These are phyloP conservation scores for Voacanga thouarsii DNA, from an alignment of 257 asterid species.

Conservation along the genomic window DNA sequence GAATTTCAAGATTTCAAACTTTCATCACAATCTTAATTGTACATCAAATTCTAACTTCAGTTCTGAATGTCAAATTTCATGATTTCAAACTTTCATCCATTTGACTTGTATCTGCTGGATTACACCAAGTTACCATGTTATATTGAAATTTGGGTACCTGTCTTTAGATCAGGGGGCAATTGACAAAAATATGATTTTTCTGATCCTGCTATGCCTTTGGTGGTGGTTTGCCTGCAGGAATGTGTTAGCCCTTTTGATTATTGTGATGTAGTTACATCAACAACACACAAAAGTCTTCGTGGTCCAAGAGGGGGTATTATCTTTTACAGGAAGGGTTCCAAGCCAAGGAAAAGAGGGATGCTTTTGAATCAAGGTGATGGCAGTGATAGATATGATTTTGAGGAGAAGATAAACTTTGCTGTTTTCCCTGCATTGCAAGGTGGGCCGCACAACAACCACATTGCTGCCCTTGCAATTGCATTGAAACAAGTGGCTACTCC, in stretches of 20 bases:
- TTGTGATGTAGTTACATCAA: constrained; percentile 81
- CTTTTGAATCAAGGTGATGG: constrained; percentile 69
- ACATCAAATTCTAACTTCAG: neutral
- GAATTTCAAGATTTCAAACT: neutral
- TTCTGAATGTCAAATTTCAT: neutral
- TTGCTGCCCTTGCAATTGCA: constrained; percentile 86
- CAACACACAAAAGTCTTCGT: constrained; percentile 92
- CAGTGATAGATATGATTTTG: constrained; percentile 72
- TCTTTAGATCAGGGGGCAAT: neutral
- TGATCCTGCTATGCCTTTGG: neutral
- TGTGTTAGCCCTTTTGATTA: constrained; percentile 75
- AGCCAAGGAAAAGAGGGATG: constrained; percentile 69
- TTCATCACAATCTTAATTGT: neutral
- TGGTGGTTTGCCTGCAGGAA: constrained; percentile 49
- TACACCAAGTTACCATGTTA: neutral
- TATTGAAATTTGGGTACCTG: neutral
- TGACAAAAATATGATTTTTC: neutral
- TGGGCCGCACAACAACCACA: constrained; percentile 91
- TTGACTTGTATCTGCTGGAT: constrained; percentile 1
- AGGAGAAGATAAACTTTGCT: constrained; percentile 84
- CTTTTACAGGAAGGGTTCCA: constrained; percentile 77
- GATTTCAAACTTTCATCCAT: neutral
- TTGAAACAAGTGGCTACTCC: constrained; percentile 81
- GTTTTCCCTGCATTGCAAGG: constrained; percentile 91
- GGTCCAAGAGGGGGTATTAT: constrained; percentile 94